Percentiles rank a stretch among this genome's conserved stretches.
Evolutionary conservation across 768 basidiomycete species (phyloP).

Genomic region (Naganishia vaughanmartiniae): DNA sequence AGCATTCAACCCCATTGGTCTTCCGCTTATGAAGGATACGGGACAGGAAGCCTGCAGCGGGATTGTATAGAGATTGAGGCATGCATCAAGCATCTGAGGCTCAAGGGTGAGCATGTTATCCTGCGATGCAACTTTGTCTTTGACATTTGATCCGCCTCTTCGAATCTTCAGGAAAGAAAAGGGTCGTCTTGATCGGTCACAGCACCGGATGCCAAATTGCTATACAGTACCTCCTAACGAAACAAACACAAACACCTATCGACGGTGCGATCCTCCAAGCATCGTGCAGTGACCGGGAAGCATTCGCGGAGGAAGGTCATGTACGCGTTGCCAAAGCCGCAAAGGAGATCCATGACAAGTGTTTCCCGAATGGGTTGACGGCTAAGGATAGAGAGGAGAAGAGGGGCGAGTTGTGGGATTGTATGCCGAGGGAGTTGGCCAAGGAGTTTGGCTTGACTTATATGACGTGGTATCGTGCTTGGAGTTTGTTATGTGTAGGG

Average conservation of each 20-base stretch:
- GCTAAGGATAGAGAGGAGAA: conserved; percentile 31
- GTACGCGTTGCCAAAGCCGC: conserved; percentile 31
- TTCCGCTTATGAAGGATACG: conserved; percentile 43
- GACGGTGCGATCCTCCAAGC: conserved; percentile 51
- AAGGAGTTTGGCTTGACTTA: conserved; percentile 30
- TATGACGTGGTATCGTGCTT: conserved; percentile 43
- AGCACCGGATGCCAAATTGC: conserved; percentile 50
- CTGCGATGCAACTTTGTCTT: neutral
- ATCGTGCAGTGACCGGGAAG: conserved; percentile 48
- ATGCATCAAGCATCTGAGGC: conserved; percentile 40
- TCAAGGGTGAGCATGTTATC: conserved; percentile 34
- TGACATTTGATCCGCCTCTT: neutral
- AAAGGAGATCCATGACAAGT: conserved; percentile 34
- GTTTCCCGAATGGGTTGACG: conserved; percentile 4
- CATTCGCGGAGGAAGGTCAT: conserved; percentile 16
- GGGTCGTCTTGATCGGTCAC: conserved; percentile 48
- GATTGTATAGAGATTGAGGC: conserved; percentile 43
- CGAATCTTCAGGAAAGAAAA: conserved; percentile 34
- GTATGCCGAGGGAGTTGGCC: conserved; percentile 36
- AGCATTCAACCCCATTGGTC: conserved; percentile 46
- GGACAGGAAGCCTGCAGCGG: conserved; percentile 37
- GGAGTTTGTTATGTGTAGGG: conserved; percentile 42
- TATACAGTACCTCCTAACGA: conserved; percentile 41
- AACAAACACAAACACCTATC: conserved; percentile 31
- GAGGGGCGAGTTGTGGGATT: conserved; percentile 35